A percentile compares a stretch with the other conserved stretches of the same genome.
Conservation (phyloP, 2,329 filamentous ascomycete genomes). For the Hirsutella minnesotensis region DNA sequence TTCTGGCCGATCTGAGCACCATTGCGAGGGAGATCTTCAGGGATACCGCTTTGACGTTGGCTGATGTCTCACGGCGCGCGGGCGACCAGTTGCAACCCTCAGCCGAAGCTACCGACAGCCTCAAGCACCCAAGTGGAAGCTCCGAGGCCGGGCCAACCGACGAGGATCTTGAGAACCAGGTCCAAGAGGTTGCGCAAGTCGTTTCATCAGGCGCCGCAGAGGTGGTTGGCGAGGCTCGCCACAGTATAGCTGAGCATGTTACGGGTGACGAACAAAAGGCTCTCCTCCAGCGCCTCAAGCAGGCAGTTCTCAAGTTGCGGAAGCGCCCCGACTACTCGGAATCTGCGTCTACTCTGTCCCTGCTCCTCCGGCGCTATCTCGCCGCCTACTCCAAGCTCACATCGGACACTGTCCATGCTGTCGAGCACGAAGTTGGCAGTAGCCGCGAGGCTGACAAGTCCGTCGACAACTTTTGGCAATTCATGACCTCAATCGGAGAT, state of each 20-base stretch:
- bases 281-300: slow-evolving; percentile 63
- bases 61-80: slow-evolving; percentile 61
- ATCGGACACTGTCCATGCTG: slow-evolving; percentile 52
- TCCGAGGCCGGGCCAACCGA: slow-evolving; percentile 33
- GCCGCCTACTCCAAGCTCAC: slow-evolving; percentile 63
- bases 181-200: slow-evolving; percentile 40
- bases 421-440: slow-evolving; percentile 58
- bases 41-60: slow-evolving; percentile 72
- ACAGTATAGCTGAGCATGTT: slow-evolving; percentile 65
- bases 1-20: slow-evolving; percentile 68
- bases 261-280: slow-evolving; percentile 61
- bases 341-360: slow-evolving; percentile 68
- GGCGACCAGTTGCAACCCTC: slow-evolving; percentile 64
- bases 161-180: slow-evolving; percentile 51
- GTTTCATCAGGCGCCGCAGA: slow-evolving; percentile 41
- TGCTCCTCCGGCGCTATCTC: slow-evolving; percentile 69
- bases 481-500: slow-evolving; percentile 72
- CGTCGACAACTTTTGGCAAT: slow-evolving; percentile 66
- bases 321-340: slow-evolving; percentile 73
- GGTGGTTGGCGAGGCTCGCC: slow-evolving; percentile 45
- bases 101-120: slow-evolving; percentile 36
- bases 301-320: slow-evolving; percentile 61
- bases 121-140: slow-evolving; percentile 26
- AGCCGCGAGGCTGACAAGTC: slow-evolving; percentile 68
- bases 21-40: slow-evolving; percentile 76